phyloP scores from a whole-genome alignment of 2,329 filamentous ascomycete species.

The Zymoseptoria passerinii region DNA sequence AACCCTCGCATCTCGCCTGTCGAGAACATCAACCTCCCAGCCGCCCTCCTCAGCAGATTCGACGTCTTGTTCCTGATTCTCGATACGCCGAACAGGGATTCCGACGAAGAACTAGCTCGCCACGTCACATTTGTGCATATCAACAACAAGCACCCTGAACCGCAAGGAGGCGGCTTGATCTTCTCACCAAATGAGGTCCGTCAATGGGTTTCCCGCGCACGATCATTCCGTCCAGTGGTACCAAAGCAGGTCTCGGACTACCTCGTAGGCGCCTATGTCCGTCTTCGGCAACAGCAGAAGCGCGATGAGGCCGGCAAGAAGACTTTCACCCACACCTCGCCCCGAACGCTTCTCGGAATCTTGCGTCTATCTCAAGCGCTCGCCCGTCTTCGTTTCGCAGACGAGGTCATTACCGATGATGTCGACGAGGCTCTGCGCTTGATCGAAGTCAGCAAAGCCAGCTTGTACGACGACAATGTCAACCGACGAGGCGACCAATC shows the following conservation, averaged over 20 bases:
- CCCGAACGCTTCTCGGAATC: constrained; percentile 85
- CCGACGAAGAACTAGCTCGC: constrained; percentile 85
- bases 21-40: constrained; percentile 98
- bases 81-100: constrained; percentile 82
- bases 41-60: constrained; percentile 91
- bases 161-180: constrained; percentile 55
- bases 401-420: constrained; percentile 78
- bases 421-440: constrained; percentile 91
- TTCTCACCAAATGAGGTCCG: constrained; percentile 91
- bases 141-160: constrained; percentile 85
- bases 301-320: constrained; percentile 84
- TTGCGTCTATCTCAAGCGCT: constrained; percentile 90
- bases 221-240: constrained; percentile 79
- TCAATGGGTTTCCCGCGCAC: constrained; percentile 88
- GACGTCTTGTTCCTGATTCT: constrained; percentile 95
- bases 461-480: constrained; percentile 63
- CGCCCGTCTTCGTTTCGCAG: constrained; percentile 81
- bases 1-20: constrained; percentile 95
- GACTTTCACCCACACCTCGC: constrained; percentile 88
- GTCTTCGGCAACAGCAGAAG: constrained; percentile 85
- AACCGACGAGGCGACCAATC: constrained; percentile 59
- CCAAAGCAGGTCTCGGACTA: constrained; percentile 85
- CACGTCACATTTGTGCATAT: constrained; percentile 97
- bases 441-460: constrained; percentile 88
- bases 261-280: constrained; percentile 93